These are phyloP conservation scores for Cichorium intybus DNA, from an alignment of 140 eudicot genomes.

Conservation along the genomic window DNA sequence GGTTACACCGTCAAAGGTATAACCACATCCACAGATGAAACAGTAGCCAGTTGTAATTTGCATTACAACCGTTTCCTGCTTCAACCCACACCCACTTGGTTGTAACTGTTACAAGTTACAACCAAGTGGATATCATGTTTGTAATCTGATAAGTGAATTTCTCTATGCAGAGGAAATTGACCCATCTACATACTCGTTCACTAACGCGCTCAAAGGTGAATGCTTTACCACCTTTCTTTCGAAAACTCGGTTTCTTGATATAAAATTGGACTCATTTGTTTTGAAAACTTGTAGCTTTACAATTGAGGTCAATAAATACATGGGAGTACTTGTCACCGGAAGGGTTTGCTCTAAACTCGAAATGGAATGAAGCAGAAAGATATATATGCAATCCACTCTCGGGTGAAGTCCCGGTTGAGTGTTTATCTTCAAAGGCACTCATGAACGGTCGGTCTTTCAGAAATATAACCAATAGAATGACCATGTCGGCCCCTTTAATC, in stretches of 20 bases:
- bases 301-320: conserved; percentile 65
- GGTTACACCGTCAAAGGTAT: conserved; percentile 75
- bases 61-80: neutral
- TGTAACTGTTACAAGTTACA: neutral
- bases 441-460: conserved; percentile 67
- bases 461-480: conserved; percentile 53
- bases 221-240: neutral
- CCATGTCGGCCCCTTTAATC: conserved; percentile 90
- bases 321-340: conserved; percentile 82
- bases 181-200: conserved; percentile 86
- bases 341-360: conserved; percentile 77
- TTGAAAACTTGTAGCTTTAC: conserved; percentile 60
- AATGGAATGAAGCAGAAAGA: conserved; percentile 97
- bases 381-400: conserved; percentile 89
- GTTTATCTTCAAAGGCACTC: conserved; percentile 80
- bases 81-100: neutral
- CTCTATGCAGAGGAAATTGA: conserved; percentile 73
- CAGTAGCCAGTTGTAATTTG: neutral
- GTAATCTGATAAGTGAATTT: neutral
- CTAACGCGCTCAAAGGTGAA: conserved; percentile 84
- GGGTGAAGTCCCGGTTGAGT: conserved; percentile 93
- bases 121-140: neutral
- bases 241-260: neutral
- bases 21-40: neutral
- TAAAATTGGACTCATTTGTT: neutral